These are phyloP conservation scores for Angophora floribunda DNA, from an alignment of 345 rosid genomes.

Conservation along the genomic window DNA sequence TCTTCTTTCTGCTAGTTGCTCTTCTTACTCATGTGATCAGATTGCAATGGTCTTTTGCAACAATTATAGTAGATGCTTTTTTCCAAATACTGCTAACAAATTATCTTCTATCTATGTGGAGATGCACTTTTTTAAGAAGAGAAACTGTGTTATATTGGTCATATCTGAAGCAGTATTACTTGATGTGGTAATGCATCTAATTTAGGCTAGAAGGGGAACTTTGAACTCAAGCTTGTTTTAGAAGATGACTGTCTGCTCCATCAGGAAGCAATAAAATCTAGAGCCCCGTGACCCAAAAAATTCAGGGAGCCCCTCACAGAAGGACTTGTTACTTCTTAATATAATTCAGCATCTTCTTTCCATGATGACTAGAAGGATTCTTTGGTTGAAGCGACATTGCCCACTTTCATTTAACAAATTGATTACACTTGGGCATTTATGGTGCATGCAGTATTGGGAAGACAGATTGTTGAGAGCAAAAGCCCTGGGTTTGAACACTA, in stretches of 20 bases:
- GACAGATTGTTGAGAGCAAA: slow-evolving; percentile 80
- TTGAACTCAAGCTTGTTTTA: neutral
- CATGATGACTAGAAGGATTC: neutral
- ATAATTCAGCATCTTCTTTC: neutral
- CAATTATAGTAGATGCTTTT: neutral
- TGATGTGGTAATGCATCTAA: neutral
- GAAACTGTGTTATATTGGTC: neutral
- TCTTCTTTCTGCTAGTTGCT: neutral
- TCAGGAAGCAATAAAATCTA: neutral
- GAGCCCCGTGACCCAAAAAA: neutral
- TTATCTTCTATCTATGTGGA: neutral
- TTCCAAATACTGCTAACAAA: neutral
- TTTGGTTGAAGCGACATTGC: neutral
- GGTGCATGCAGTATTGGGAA: slow-evolving; percentile 70
- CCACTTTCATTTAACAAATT: neutral
- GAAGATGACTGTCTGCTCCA: neutral
- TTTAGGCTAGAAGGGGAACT: neutral
- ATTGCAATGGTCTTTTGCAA: neutral
- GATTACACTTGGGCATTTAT: neutral
- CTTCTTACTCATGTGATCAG: neutral
- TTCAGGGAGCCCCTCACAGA: neutral
- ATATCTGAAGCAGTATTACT: neutral
- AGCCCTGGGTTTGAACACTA: slow-evolving; percentile 80
- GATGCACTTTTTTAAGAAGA: neutral
- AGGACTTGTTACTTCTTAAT: neutral